Base-by-base conservation (phyloP, 352 stramenopile genomes). In the Phytopythium sindhum region DNA sequence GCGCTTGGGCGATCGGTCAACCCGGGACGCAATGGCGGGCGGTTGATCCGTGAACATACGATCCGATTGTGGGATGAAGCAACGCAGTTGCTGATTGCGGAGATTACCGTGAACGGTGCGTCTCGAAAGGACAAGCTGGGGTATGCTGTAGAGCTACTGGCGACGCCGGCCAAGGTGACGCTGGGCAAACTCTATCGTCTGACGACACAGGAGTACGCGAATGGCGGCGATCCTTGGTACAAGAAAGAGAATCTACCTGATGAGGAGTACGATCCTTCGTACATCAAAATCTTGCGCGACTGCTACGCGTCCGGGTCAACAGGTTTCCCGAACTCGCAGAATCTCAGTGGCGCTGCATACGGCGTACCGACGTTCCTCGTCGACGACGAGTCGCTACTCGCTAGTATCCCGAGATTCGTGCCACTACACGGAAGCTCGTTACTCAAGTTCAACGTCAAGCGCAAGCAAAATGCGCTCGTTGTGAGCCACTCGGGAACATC, bases 231-330 rank as follows among this genome's bases (percentile, higher is more conserved):
- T 57, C 85, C 88, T 9, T 96, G 88, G 88, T 96, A 96, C 73
- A 96, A 96, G 61, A 92, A 93, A 59, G 88, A 96, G 57, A 95
- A 96, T 28, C 44, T 93, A 1, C 88, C 86, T 0, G 86, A 94
- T 52, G 88, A 96, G 65, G 84, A 96, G 51, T 96, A 96, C 57
- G 88, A 96, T 63, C 69, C 70, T 12, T 93, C 84, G 5, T 93
- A 93, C 65, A 91, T 96, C 64, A 91, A 90, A 47, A 93, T 96
- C 59, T 67, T 96, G 51, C 79, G 86, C 12, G 88, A 96, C 35
- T 96, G 88, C 63, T 96, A 96, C 33, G 86, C 85, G 1, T 96
- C 88, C 0, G 84, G 84, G 7, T 96, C 88, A 35, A 84, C 81
- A 8, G 80, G 78, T 1, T 96, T 93, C 56, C 88, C 88, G 9